phyloP scores from a whole-genome alignment of 768 basidiomycete genomes.

The Pleurotus ostreatus region DNA sequence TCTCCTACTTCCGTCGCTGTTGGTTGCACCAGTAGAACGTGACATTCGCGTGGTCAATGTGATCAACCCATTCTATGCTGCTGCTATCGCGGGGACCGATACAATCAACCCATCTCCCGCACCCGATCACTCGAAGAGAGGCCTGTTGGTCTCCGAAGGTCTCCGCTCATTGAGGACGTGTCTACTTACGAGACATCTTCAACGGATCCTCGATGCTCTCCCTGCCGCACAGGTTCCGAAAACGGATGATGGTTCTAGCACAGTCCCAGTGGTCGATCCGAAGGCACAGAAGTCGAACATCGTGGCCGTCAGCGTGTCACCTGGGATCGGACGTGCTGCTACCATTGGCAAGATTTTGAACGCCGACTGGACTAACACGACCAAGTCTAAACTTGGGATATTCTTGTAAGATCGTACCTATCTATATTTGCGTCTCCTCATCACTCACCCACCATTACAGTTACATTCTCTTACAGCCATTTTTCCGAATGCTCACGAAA shows the following conservation, averaged over 20 bases:
- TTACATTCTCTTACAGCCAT: constrained; percentile 62
- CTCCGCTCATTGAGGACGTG: constrained; percentile 57
- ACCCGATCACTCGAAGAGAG: constrained; percentile 24
- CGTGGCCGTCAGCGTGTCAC: constrained; percentile 67
- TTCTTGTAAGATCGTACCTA: constrained; percentile 40
- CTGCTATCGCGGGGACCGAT: constrained; percentile 34
- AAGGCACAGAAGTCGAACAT: constrained; percentile 66
- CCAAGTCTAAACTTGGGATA: constrained; percentile 36
- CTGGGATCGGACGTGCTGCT: constrained; percentile 71
- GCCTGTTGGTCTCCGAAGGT: constrained; percentile 58
- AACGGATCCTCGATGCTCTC: constrained; percentile 79
- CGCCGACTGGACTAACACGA: constrained; percentile 37
- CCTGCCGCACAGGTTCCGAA: constrained; percentile 48
- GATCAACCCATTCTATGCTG: constrained; percentile 88
- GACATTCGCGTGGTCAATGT: constrained; percentile 88
- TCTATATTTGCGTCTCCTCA: constrained; percentile 26
- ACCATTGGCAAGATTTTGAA: constrained; percentile 56
- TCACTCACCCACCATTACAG: constrained; percentile 19
- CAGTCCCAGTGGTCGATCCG: constrained; percentile 33
- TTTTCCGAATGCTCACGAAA: constrained; percentile 69
- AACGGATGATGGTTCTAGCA: constrained; percentile 13
- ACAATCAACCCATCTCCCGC: constrained; percentile 25
- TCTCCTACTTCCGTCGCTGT: constrained; percentile 71
- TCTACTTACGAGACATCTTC: constrained; percentile 73
- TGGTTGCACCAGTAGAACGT: constrained; percentile 81